Base-by-base conservation (phyloP, 1,139 yeast species). In the Pichia sp. region DNA sequence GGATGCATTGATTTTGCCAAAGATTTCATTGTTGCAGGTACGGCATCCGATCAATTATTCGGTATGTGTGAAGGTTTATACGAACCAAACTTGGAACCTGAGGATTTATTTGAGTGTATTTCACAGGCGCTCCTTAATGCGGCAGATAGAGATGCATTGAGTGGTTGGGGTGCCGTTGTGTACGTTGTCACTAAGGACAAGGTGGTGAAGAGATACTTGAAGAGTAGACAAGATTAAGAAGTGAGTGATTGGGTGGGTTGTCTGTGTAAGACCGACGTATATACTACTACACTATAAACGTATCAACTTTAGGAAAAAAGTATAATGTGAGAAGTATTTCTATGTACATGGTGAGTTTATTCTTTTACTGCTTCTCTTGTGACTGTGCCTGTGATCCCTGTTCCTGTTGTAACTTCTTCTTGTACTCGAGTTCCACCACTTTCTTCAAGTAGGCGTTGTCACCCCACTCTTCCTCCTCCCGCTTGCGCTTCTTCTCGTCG, bases 41-140 rank as follows among this genome's bases (percentile, higher is more conserved):
- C 98, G 3, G 97, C 97, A 5, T 66, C 87, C 17, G 96, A 91
- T 56, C 98, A 93, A 63, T 69, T 93, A 42, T 91, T 81, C 56
- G 99, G 99, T 62, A 91, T 91, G 97, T 93, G 98, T 63, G 98
- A 91, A 64, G 74, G 94, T n/a, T 69, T 93, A 43, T 91, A 86
- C 62, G 97, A 91, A 61, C 97, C 97, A 27, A 66, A 82, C 55
- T 69, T 91, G 52, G 96, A 77, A 59, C 91, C 98, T 5, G 98
- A 93, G 49, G 96, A 91, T 58, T 69, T 93, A 53, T 93, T 93
- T 59, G 98, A 93, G 61, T 88, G 97, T 32, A 83, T 88, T 50
- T 81, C 94, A 51, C 99, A 93, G 64, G 88, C 96, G 1, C 66
- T 93, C 46, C 69, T 91, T 64, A 87, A 84, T 59, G 97, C 96